Evolutionary conservation across 139 green algal genomes (phyloP).

Genomic region (Coccomyxa sp.): DNA sequence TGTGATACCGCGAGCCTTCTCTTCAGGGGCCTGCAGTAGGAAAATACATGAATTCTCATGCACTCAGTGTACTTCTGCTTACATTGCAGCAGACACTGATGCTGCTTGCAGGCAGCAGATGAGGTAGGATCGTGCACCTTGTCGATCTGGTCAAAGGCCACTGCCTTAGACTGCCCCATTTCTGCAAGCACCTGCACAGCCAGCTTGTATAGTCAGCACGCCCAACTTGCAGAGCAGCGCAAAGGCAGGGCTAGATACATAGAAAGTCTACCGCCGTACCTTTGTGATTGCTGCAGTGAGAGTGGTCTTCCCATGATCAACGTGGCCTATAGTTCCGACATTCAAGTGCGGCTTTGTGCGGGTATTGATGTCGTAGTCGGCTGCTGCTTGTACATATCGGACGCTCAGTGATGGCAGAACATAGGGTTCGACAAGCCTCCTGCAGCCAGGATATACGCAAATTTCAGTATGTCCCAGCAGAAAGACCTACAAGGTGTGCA

Average conservation of each 20-base stretch:
- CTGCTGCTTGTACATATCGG: neutral
- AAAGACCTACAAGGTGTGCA: neutral
- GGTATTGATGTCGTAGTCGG: constrained; percentile 82
- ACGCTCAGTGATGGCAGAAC: neutral
- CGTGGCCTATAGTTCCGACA: constrained; percentile 97
- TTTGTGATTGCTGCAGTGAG: constrained; percentile 94
- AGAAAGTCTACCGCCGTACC: constrained; percentile 26
- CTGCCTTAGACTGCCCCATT: constrained; percentile 59
- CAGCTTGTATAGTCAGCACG: neutral
- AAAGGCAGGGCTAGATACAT: no score
- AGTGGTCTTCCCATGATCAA: constrained; percentile 99
- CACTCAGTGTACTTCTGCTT: neutral
- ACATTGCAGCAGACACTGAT: no score
- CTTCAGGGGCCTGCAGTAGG: constrained; percentile 83
- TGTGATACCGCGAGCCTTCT: constrained; percentile 99
- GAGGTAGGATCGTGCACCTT: constrained; percentile 55
- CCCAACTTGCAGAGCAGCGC: no score
- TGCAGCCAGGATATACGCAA: no score
- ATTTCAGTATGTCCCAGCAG: no score
- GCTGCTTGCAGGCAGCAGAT: no score
- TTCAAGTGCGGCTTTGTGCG: constrained; percentile 96
- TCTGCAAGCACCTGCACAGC: constrained; percentile 81
- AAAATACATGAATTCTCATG: neutral
- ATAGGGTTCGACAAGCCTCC: neutral
- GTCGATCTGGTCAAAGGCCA: constrained; percentile 98